Base-by-base conservation (phyloP, 345 rosid genomes). In the Eucalyptus cloeziana region DNA sequence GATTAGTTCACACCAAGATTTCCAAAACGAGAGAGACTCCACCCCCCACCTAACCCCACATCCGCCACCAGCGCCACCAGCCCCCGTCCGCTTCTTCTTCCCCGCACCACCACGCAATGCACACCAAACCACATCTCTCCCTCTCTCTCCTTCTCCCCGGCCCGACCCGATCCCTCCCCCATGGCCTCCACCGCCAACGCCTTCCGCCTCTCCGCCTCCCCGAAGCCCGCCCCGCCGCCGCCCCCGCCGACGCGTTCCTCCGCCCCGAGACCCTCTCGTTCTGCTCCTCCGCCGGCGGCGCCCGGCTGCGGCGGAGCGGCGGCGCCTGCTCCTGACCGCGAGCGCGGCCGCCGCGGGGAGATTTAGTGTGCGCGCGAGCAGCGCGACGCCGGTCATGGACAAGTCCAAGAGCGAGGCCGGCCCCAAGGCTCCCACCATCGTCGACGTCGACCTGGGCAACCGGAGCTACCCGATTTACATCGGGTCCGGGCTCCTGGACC, bases 401-500 rank as follows among this genome's bases (percentile, higher is more conserved):
- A 94, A 93, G 87, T 92, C 95, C 21, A 91, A 91, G 62, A 64
- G 89, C 60, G 93, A 92, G 50, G 89, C 91, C 69, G 89, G 91
- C 86, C 45, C 95, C 87, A 71, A 81, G 87, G 90, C 49, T 87
- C 96, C 98, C 86, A 96, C 97, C 2, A 87, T 94, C 86, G 99
- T 98, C 54, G 94, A 98, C 13, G 99, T 98, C 88, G 97, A 96
- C 92, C 93, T 98, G 92, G 99, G 99, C 24, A 71, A 90, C 89
- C 96, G 99, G 90, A 98, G 99, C 91, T 98, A 98, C 89, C 99
- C 99, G 85, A 97, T 98, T 89, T 97, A 98, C 86, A 98, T 98
- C 69, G 99, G 99, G 64, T 93, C 99, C 87, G 97, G 97, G 4
- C 94, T 98, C 87, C 99, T 98, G 37, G 92, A 97, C 90, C 99